Evolutionary conservation across 2,329 filamentous ascomycete species (phyloP), one percentile per base, ranked within the genome.

Genomic region (Aspergillus terreus): DNA sequence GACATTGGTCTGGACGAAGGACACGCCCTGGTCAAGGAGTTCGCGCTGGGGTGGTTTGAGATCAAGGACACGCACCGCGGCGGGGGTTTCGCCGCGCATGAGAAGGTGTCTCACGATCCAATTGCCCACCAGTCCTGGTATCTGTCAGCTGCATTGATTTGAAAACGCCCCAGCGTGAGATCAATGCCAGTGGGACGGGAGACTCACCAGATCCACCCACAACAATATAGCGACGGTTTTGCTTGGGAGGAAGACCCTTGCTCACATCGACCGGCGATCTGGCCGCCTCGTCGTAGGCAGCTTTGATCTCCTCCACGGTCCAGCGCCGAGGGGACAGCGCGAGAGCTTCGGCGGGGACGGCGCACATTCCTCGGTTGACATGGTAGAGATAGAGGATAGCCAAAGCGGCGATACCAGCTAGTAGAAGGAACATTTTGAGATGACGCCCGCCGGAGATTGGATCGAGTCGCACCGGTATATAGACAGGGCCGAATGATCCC

Each of bases 31-130:
- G 6, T 70, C 60, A 58, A 81, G 72, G 46, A 80, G 70, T 5
- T 70, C 64, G 7, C 72, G 68, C 36, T 71, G 70, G 3, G 80
- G 73, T 4, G 68, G 61, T 12, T 71, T 71, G 50, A 80, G 72
- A 61, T 84, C 82, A 44, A 82, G 54, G 49, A 82, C 76, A 10
- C 81, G 78, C 54, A 84, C 79, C 27, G 76, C 73, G 36, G 71
- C 61, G 1, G 79, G 73, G 3, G 73, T 66, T 43, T 81, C 77
- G 10, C 81, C 81, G 5, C 77, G 78, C 17, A 73, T 71, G 9
- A 83, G 69, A 7, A 83, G 75, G 54, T 82, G 77, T 7, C 77
- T 66, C 10, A 81, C 76, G 32, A 83, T 77, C 63, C 77, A 78
- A 30, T 79, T 76, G 3, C 81, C 81, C 2, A 83, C 78, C 30